These are phyloP conservation scores for Kuraishia hungarica DNA, from an alignment of 805 yeast species.

Conservation along the genomic window DNA sequence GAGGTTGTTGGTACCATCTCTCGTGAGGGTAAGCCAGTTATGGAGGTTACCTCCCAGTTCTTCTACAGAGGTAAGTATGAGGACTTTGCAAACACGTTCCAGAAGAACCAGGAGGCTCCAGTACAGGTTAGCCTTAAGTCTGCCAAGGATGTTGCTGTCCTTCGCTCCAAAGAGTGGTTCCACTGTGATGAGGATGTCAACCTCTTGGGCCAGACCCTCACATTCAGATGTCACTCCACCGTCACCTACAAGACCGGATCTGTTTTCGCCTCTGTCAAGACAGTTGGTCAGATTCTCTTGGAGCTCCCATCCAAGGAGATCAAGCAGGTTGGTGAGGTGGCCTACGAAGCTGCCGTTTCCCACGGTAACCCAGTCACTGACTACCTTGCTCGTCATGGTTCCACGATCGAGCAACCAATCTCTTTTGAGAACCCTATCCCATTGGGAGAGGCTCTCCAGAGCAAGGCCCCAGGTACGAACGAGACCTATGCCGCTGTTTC, in stretches of 20 bases:
- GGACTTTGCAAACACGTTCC: conserved; percentile 90
- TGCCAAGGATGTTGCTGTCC: conserved; percentile 85
- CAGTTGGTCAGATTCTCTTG: conserved; percentile 76
- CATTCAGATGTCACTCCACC: conserved; percentile 83
- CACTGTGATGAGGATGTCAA: conserved; percentile 65
- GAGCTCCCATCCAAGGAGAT: conserved; percentile 92
- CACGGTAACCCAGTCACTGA: conserved; percentile 97
- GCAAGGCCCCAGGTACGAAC: conserved; percentile 90
- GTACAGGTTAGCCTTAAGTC: conserved; percentile 66
- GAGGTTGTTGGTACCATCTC: conserved; percentile 87
- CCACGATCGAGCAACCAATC: conserved; percentile 89
- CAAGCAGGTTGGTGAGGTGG: conserved; percentile 73
- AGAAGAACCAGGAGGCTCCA: conserved; percentile 80
- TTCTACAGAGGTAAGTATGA: conserved; percentile 89
- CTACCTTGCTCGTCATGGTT: conserved; percentile 85
- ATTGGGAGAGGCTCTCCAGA: conserved; percentile 53
- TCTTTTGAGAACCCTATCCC: conserved; percentile 87
- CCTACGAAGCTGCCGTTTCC: conserved; percentile 84
- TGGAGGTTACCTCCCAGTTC: conserved; percentile 93
- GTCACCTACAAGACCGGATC: conserved; percentile 71
- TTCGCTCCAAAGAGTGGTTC: conserved; percentile 97
- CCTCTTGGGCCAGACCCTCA: conserved; percentile 69
- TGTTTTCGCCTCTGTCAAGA: conserved; percentile 70
- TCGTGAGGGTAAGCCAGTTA: conserved; percentile 69
- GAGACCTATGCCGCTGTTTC: conserved; percentile 96